Percentiles rank a stretch among this genome's conserved stretches.
Evolutionary conservation across 2,329 filamentous ascomycete genomes (phyloP).

Genomic region (Fusarium ramigenum): DNA sequence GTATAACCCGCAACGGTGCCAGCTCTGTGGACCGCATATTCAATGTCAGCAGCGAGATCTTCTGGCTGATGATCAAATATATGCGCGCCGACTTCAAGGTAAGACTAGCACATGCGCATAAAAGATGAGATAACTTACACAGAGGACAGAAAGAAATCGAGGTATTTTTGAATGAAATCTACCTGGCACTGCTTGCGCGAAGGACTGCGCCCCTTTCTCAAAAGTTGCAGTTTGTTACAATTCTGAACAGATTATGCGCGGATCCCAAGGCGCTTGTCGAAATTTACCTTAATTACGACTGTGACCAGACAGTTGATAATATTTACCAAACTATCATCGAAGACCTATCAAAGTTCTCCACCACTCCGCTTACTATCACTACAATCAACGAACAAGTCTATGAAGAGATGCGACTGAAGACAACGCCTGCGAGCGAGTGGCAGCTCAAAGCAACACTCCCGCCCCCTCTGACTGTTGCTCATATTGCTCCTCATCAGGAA

Average conservation of each 20-base stretch:
- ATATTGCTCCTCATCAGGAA: conserved; percentile 70
- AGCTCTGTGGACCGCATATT: conserved; percentile 93
- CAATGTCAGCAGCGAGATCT: conserved; percentile 95
- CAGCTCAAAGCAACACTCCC: conserved; percentile 86
- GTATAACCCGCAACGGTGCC: conserved; percentile 92
- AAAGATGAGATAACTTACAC: conserved; percentile 38
- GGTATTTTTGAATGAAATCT: conserved; percentile 97
- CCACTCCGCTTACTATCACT: conserved; percentile 78
- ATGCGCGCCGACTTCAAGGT: conserved; percentile 95
- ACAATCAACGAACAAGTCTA: conserved; percentile 85
- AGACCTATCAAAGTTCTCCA: conserved; percentile 88
- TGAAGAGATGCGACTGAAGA: conserved; percentile 77
- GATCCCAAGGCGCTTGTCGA: conserved; percentile 93
- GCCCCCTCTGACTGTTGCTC: conserved; percentile 83
- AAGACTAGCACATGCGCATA: conserved; percentile 33
- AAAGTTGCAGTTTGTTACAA: conserved; percentile 89
- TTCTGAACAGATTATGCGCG: conserved; percentile 83
- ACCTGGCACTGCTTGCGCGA: conserved; percentile 89
- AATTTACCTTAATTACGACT: conserved; percentile 98
- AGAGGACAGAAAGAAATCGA: conserved; percentile 85
- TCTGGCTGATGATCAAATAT: conserved; percentile 95
- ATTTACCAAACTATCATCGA: conserved; percentile 97
- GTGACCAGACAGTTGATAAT: conserved; percentile 93
- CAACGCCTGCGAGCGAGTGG: conserved; percentile 76
- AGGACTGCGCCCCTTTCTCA: conserved; percentile 87